These are phyloP conservation scores for Mortierella polycephala DNA, from an alignment of 371 early-diverging fungal species.

Conservation along the genomic window DNA sequence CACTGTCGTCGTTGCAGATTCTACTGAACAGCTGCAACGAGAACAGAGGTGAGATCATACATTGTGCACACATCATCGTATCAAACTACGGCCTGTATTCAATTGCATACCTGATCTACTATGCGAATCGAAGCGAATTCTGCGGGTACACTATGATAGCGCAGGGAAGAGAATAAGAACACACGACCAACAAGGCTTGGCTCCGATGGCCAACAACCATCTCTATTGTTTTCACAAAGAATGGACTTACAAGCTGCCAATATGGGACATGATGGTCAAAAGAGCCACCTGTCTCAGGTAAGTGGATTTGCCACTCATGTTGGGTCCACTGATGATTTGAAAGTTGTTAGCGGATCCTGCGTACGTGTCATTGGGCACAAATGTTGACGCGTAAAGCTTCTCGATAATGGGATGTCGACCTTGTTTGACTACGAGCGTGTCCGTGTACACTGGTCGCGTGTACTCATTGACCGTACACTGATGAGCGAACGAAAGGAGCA, in stretches of 20 bases:
- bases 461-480: constrained; percentile 65
- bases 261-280: constrained; percentile 93
- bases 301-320: constrained; percentile 98
- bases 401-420: constrained; percentile 90
- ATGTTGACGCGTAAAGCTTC: constrained; percentile 56
- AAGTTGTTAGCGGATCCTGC: constrained; percentile 74
- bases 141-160: constrained; percentile 82
- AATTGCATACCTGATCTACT: constrained; percentile 65
- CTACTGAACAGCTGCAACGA: constrained; percentile 66
- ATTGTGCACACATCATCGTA: no score
- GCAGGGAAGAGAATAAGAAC: constrained; percentile 2
- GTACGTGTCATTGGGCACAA: constrained; percentile 86
- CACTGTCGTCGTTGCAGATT: constrained; percentile 77
- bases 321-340: constrained; percentile 96
- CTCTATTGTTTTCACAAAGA: not conserved
- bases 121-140: constrained; percentile 86
- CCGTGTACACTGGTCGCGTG: constrained; percentile 85
- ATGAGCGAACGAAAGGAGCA: constrained; percentile 80
- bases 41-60: not conserved
- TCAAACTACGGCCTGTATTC: constrained; percentile 30
- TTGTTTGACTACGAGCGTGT: constrained; percentile 79
- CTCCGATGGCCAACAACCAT: not conserved
- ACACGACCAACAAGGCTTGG: not conserved
- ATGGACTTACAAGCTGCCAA: constrained; percentile 82
- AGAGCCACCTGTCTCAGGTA: constrained; percentile 93